phyloP scores from a whole-genome alignment of 1,284 basidiomycete genomes.

The Malassezia globosa region DNA sequence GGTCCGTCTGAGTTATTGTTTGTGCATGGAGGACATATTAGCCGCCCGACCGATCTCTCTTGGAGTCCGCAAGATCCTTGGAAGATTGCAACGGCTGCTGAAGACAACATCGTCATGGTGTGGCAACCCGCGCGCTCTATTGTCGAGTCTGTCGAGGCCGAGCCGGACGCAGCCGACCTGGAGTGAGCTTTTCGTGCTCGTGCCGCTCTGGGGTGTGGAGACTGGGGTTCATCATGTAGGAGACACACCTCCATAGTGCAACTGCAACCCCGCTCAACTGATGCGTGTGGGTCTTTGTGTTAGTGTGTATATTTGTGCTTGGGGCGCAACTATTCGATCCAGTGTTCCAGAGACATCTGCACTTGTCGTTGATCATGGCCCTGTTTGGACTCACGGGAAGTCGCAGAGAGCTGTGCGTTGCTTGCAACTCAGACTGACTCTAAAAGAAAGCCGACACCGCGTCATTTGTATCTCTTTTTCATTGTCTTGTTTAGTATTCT shows the following conservation, averaged over 20 bases:
- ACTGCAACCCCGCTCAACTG: background rate
- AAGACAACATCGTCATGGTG: constrained; percentile 45
- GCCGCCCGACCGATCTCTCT: constrained; percentile 37
- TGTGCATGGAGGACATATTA: constrained; percentile 45
- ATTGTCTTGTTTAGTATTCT: constrained; percentile 36
- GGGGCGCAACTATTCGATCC: too few species aligned
- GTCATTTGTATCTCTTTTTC: constrained; percentile 31
- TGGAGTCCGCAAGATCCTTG: constrained; percentile 43
- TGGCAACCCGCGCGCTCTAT: constrained; percentile 24
- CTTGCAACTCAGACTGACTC: background rate
- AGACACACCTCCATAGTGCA: too few species aligned
- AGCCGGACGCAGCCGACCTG: constrained; percentile 15
- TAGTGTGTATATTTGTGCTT: too few species aligned
- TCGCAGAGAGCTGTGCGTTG: constrained; percentile 16
- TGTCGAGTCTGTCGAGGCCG: constrained; percentile 15
- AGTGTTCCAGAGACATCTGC: too few species aligned
- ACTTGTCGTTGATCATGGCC: constrained; percentile 13
- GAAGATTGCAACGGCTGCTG: constrained; percentile 38
- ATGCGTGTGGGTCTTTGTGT: too few species aligned
- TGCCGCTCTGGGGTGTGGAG: too few species aligned
- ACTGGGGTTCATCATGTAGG: too few species aligned
- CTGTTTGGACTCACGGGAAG: constrained; percentile 15
- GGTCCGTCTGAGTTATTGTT: constrained; percentile 58
- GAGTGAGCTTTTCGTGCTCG: constrained; percentile 5
- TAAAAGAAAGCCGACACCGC: constrained; percentile 21